phyloP scores from a whole-genome alignment of 2,329 filamentous ascomycete species.

The Bipolaris sorokiniana region DNA sequence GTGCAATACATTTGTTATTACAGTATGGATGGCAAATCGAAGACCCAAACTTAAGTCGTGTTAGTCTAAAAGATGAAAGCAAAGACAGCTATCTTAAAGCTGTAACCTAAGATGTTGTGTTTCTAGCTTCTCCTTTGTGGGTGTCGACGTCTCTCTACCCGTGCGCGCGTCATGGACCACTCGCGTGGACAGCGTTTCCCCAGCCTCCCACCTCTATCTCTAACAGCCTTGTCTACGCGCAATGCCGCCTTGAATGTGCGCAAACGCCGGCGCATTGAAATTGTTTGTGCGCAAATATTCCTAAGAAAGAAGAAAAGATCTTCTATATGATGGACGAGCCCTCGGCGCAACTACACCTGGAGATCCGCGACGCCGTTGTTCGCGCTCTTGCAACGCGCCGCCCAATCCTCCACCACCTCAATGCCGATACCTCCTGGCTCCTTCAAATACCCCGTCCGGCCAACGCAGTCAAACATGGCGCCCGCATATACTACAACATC shows the following conservation, averaged over 20 bases:
- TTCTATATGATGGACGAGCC: conserved; percentile 40
- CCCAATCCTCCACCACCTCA: conserved; percentile 67
- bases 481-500: conserved; percentile 65
- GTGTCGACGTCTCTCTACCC: conserved; percentile 8
- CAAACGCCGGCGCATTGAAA: conserved; percentile 12
- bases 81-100: not conserved
- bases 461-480: conserved; percentile 49
- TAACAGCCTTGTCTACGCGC: conserved; percentile 6
- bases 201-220: conserved; percentile 1
- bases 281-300: not conserved
- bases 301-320: not conserved
- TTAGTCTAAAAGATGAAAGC: not conserved
- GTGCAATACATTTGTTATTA: not conserved
- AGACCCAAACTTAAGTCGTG: not conserved
- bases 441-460: conserved; percentile 66
- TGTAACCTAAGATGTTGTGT: not conserved
- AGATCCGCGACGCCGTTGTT: conserved; percentile 51
- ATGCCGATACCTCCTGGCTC: conserved; percentile 71
- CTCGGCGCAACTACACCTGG: conserved; percentile 51
- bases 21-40: not conserved
- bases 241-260: conserved; percentile 30
- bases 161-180: conserved; percentile 24
- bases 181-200: conserved; percentile 3
- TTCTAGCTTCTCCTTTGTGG: not conserved
- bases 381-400: conserved; percentile 52